These are phyloP conservation scores for Halenospora varia DNA, from an alignment of 495 filamentous ascomycete species.

Conservation along the genomic window DNA sequence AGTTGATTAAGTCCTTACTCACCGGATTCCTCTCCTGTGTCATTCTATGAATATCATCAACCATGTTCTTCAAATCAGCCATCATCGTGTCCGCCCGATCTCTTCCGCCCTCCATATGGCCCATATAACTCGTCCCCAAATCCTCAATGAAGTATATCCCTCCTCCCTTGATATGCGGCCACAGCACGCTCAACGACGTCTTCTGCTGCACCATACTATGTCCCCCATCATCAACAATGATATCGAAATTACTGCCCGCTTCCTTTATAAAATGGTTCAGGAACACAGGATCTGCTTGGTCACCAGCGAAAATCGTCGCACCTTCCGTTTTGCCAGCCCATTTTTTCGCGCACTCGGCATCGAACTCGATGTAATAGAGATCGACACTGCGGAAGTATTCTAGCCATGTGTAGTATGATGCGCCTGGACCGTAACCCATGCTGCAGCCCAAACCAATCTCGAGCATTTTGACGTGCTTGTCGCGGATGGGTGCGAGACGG, in stretches of 20 bases:
- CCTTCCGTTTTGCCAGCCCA: not conserved
- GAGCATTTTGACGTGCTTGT: slow-evolving; percentile 11
- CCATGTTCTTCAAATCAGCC: not conserved
- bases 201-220: slow-evolving; percentile 13
- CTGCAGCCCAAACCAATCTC: slow-evolving; percentile 15
- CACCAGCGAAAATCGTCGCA: slow-evolving; percentile 6
- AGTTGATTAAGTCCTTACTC: not conserved
- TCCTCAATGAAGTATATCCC: slow-evolving; percentile 18
- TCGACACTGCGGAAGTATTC: slow-evolving; percentile 13
- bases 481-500: slow-evolving; percentile 9
- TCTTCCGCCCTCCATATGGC: not conserved
- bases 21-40: not conserved
- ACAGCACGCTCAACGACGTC: slow-evolving; percentile 5
- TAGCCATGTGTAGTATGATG: slow-evolving; percentile 16
- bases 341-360: slow-evolving; percentile 5
- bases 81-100: not conserved
- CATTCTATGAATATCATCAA: not conserved
- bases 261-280: slow-evolving; percentile 9
- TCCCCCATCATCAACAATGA: slow-evolving; percentile 18
- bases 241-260: slow-evolving; percentile 11
- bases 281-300: slow-evolving; percentile 8
- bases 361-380: slow-evolving; percentile 18
- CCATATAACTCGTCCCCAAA: slow-evolving; percentile 3
- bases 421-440: slow-evolving; percentile 14
- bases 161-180: slow-evolving; percentile 4